These are phyloP conservation scores for Catenaria anguillulae DNA, from an alignment of 371 early-diverging fungal genomes.

Conservation along the genomic window DNA sequence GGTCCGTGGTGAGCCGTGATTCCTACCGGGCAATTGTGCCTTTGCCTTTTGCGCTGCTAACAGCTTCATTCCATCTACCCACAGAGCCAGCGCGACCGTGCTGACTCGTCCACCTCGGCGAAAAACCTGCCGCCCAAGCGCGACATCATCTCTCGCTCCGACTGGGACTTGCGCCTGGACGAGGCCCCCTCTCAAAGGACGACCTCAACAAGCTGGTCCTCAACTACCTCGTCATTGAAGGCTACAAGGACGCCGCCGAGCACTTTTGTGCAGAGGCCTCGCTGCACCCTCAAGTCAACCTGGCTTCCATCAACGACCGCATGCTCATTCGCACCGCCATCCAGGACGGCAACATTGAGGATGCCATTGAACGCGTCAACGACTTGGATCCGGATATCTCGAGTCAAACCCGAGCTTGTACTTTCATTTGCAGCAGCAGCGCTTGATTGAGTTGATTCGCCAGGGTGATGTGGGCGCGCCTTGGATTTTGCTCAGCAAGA, in stretches of 20 bases:
- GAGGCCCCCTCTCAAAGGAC: slow-evolving; percentile 10
- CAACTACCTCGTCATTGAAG: slow-evolving; percentile 95
- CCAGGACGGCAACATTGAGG: slow-evolving; percentile 72
- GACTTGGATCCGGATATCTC: slow-evolving; percentile 94
- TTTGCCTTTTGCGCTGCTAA: no score
- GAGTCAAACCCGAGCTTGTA: slow-evolving; percentile 86
- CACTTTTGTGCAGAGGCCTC: slow-evolving; percentile 78
- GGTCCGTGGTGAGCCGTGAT: no score
- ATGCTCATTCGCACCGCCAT: slow-evolving; percentile 86
- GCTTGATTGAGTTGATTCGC: slow-evolving; percentile 83
- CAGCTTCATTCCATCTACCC: no score
- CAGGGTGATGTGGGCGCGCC: slow-evolving; percentile 62
- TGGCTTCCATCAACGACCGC: slow-evolving; percentile 79
- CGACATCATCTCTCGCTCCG: neutral
- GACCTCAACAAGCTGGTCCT: slow-evolving; percentile 88
- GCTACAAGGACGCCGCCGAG: slow-evolving; percentile 94
- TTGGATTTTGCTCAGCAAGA: slow-evolving; percentile 93
- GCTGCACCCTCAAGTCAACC: slow-evolving; percentile 55
- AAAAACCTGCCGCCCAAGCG: neutral
- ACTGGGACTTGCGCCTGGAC: neutral
- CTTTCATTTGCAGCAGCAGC: slow-evolving; percentile 91
- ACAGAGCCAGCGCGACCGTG: no score
- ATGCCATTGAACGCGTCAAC: slow-evolving; percentile 87
- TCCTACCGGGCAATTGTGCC: no score
- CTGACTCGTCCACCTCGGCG: no score